Conservation (phyloP, 495 filamentous ascomycete species). For the Neurospora sp. region DNA sequence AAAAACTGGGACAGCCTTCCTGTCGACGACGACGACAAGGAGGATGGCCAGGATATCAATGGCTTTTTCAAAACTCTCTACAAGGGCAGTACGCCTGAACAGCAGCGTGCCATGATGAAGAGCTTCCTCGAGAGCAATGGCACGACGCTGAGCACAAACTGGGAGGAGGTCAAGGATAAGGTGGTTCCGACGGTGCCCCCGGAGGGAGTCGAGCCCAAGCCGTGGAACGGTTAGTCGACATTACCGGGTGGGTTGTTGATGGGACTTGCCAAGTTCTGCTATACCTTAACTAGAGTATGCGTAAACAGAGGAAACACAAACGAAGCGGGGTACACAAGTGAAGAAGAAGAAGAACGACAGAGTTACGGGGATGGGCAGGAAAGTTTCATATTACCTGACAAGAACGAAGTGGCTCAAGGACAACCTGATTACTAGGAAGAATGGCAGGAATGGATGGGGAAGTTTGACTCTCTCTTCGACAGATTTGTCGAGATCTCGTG, state of each 20-base stretch:
- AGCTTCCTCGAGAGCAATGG: slow-evolving; percentile 90
- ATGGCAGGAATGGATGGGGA: neutral
- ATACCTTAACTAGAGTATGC: too few species aligned
- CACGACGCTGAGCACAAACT: slow-evolving; percentile 87
- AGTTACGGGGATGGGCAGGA: neutral
- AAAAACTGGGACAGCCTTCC: slow-evolving; percentile 88
- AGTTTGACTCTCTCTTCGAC: neutral
- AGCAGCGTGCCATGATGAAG: slow-evolving; percentile 92
- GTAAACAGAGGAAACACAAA: neutral
- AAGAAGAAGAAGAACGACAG: neutral
- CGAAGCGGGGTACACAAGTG: neutral
- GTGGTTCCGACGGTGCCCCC: slow-evolving; percentile 66
- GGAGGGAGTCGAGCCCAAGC: slow-evolving; percentile 65
- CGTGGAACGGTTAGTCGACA: slow-evolving; percentile 34
- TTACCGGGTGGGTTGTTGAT: neutral
- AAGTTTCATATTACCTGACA: neutral
- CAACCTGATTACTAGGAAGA: neutral
- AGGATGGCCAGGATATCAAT: slow-evolving; percentile 61
- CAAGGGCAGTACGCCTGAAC: slow-evolving; percentile 66
- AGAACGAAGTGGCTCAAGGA: neutral
- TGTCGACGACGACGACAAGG: slow-evolving; percentile 44
- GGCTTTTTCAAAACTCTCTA: slow-evolving; percentile 90
- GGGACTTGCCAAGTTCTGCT: neutral
- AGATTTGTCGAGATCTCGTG: neutral
- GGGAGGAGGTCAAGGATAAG: slow-evolving; percentile 68